Base-by-base conservation (phyloP, 306 rosid genomes). In the Citrullus colocynthis region DNA sequence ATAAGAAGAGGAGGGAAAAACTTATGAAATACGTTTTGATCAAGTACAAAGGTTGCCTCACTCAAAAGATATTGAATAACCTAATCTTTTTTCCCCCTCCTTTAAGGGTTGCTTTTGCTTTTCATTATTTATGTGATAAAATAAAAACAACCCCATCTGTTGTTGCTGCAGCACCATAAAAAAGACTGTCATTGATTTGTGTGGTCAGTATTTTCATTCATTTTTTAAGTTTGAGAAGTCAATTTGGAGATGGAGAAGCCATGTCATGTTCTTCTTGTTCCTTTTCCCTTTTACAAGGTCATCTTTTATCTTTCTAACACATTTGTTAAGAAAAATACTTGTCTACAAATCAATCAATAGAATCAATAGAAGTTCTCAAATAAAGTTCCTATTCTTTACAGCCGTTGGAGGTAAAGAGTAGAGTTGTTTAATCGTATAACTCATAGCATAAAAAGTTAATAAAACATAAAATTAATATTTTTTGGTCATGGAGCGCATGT, bases 101-200 rank as follows among this genome's bases (percentile, higher is more conserved):
- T 36, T 36, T 48, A n/a, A 20, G 75, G 57, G n/a, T 30, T 73
- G 60, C 77, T 73, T 73, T 73, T 51, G 61, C 77, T 73, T 73
- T 73, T 73, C 59, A 72, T 72, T 28, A 28, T 72, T 69, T 69
- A 44, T 69, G 55, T 15, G 75, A 44, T 21, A 12, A 6, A 12
- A 44, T 6, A 45, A 70, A 48, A 71, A 48, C 41, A 45, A 71
- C 20, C 34, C 54, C 74, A 67, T 41, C 36, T 65, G 52, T 51
- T 37, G 56, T 28, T 30, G 21, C 71, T 64, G 54, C 74, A 9
- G 17, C 52, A 66, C 49, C 74, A 9, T 65, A 9, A 20, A 69
- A 69, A 39, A 39, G 74, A 66, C 52, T 10, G 74, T 41, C 52
- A 66, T 66, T 41, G 24, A 37, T 65, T 37, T 30, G 11, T 62